Conservation (phyloP, 306 rosid genomes). For the Lagenaria siceraria region DNA sequence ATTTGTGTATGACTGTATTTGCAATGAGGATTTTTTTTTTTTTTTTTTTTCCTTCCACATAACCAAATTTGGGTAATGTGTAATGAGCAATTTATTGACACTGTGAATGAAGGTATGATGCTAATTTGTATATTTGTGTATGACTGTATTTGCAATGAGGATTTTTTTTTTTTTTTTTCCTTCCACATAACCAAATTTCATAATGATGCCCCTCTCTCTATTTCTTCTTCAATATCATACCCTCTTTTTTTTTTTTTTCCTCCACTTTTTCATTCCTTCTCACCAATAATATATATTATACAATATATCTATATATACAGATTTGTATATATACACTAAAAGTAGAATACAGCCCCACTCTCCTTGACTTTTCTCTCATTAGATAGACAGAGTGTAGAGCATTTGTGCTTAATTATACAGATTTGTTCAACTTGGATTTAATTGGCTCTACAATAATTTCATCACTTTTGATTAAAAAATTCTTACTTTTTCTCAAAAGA, state of each 20-base stretch:
- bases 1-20: slow-evolving; percentile 10
- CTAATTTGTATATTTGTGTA: slow-evolving; percentile 9
- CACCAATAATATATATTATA: background rate
- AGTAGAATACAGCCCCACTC: background rate
- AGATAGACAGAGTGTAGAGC: background rate
- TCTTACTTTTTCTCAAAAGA: background rate
- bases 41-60: slow-evolving; percentile 1
- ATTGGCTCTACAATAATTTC: background rate
- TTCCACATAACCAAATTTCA: slow-evolving; percentile 8
- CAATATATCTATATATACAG: background rate
- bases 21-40: background rate
- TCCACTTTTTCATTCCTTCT: background rate
- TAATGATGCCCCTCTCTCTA: slow-evolving; percentile 8
- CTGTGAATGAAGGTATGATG: slow-evolving; percentile 6
- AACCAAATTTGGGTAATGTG: background rate
- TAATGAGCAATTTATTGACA: background rate
- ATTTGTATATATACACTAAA: background rate
- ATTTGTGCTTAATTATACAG: background rate
- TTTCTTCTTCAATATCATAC: slow-evolving; percentile 8
- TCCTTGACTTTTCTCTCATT: background rate
- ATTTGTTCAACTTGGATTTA: background rate
- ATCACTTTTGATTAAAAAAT: background rate
- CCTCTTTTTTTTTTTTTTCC: background rate
- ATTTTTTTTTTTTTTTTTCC: background rate
- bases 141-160: slow-evolving; percentile 12